Evolutionary conservation across 768 basidiomycete genomes (phyloP).

Genomic region (Favolaschia claudopus): DNA sequence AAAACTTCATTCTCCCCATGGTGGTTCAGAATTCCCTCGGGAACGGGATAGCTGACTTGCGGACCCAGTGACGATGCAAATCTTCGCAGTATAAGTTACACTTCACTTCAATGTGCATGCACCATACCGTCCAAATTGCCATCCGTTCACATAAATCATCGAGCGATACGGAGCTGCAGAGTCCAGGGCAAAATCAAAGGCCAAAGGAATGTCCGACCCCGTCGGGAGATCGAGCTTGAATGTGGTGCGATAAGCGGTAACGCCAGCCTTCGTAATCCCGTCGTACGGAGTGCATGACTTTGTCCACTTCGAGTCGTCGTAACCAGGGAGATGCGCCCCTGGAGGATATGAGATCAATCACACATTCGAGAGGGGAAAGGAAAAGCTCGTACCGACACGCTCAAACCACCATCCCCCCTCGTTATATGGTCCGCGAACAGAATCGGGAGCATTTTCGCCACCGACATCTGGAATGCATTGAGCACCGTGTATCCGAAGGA

Average conservation of each 20-base stretch:
- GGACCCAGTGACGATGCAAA: conserved; percentile 51
- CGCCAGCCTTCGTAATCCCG: conserved; percentile 58
- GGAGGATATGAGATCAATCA: neutral
- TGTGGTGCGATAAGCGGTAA: conserved; percentile 70
- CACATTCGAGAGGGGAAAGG: neutral
- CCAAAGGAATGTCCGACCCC: conserved; percentile 61
- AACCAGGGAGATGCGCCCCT: conserved; percentile 69
- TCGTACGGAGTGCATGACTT: conserved; percentile 52
- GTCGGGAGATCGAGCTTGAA: conserved; percentile 61
- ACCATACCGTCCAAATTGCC: conserved; percentile 71
- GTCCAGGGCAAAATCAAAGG: conserved; percentile 64
- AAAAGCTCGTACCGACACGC: conserved; percentile 47
- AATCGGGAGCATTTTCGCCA: conserved; percentile 57
- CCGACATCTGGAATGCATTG: too few species aligned
- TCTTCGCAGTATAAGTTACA: conserved; percentile 17
- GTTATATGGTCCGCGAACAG: conserved; percentile 64
- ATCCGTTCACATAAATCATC: conserved; percentile 72
- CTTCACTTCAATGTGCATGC: conserved; percentile 22
- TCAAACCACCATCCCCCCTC: conserved; percentile 66
- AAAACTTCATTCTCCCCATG: conserved; percentile 43
- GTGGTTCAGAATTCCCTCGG: conserved; percentile 47
- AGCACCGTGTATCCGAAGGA: too few species aligned
- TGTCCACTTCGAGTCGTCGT: conserved; percentile 62
- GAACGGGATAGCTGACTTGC: conserved; percentile 53
- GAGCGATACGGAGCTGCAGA: conserved; percentile 64